These are phyloP conservation scores for Alternaria panax DNA, from an alignment of 2,329 filamentous ascomycete species.

Conservation along the genomic window DNA sequence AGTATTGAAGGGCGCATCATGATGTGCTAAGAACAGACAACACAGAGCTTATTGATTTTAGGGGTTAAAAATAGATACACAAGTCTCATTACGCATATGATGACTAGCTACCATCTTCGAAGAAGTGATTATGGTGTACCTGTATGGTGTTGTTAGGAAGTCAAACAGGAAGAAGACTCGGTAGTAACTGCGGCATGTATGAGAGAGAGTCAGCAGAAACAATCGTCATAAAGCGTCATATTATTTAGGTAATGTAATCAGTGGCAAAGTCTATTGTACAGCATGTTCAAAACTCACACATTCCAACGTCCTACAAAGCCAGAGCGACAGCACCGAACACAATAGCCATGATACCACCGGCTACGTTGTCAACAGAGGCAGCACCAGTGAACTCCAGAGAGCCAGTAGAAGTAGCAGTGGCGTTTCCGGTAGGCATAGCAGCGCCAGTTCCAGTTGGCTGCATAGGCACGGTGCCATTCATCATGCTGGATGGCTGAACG, in stretches of 20 bases:
- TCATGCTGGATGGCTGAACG: background rate
- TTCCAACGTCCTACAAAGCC: slow-evolving; percentile 13
- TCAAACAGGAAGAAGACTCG: background rate
- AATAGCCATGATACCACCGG: slow-evolving; percentile 18
- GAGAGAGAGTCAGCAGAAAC: background rate
- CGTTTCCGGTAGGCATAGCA: slow-evolving; percentile 10
- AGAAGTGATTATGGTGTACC: background rate
- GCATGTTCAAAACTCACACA: background rate
- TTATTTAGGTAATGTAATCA: background rate
- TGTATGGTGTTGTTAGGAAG: background rate
- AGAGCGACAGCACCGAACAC: slow-evolving; percentile 21
- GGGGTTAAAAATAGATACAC: background rate
- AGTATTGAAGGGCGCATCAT: too few species aligned
- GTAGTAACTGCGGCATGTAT: background rate
- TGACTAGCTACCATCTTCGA: background rate
- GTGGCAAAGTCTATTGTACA: background rate
- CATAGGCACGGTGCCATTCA: slow-evolving; percentile 14
- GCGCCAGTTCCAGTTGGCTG: slow-evolving; percentile 10
- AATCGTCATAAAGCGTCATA: background rate
- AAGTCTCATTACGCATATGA: background rate
- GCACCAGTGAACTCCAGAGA: slow-evolving; percentile 23
- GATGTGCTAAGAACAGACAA: too few species aligned
- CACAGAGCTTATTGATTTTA: background rate
- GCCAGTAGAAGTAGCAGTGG: background rate
- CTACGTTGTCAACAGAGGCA: slow-evolving; percentile 15